Percentiles rank a stretch among this genome's conserved stretches.
phyloP scores from a whole-genome alignment of 2,329 filamentous ascomycete species.

The Corniculantispora saksenae region DNA sequence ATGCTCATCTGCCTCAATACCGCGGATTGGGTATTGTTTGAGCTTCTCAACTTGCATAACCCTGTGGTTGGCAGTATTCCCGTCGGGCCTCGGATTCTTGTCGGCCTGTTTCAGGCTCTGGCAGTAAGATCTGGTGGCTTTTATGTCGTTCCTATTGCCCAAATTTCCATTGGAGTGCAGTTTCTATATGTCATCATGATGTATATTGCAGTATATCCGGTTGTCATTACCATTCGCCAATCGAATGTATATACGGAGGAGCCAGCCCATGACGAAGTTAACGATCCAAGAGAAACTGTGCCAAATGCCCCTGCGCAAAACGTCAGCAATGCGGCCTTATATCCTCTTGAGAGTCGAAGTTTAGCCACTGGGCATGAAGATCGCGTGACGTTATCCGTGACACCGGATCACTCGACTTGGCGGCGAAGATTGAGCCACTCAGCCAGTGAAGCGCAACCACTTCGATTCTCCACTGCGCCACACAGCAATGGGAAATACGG shows the following conservation, averaged over 20 bases:
- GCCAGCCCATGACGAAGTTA: conserved; percentile 54
- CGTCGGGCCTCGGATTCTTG: conserved; percentile 55
- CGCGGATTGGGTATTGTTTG: conserved; percentile 66
- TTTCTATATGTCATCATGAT: conserved; percentile 65
- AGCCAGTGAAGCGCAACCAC: background rate
- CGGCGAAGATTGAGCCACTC: background rate
- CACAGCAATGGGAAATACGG: background rate
- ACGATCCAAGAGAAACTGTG: conserved; percentile 13
- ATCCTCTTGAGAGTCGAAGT: background rate
- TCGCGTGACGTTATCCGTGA: no score
- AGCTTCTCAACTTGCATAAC: conserved; percentile 66
- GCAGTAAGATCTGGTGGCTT: conserved; percentile 67
- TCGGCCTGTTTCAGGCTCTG: conserved; percentile 64
- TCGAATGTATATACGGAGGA: conserved; percentile 74
- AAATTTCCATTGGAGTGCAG: conserved; percentile 58
- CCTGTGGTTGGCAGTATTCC: conserved; percentile 53
- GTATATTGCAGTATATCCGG: conserved; percentile 65
- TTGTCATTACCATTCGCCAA: conserved; percentile 64
- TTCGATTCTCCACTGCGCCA: background rate
- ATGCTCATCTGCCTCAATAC: conserved; percentile 62
- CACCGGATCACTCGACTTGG: background rate
- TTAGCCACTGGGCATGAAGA: background rate
- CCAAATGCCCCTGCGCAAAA: background rate
- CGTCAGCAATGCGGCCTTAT: background rate
- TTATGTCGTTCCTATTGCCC: conserved; percentile 62